Evolutionary conservation across 1,139 yeast genomes (phyloP), one percentile per base, ranked within the genome.

Genomic region (Ogataea hybrid): DNA sequence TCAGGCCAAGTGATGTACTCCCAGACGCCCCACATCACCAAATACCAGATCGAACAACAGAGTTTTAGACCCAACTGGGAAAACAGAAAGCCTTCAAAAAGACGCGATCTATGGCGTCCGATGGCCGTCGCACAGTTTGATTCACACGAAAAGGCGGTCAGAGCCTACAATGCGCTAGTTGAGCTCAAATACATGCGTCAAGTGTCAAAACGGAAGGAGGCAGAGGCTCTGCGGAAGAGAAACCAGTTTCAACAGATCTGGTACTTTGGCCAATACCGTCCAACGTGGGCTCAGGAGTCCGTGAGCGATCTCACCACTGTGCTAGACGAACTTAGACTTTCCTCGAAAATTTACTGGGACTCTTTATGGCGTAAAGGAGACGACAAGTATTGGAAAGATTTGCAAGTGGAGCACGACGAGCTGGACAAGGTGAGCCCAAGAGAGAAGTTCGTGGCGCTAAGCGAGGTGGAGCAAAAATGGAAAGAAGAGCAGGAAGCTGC

Each of bases 1-100:
- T 75, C 84, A 30, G 97, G 97, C 6, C 97, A 90, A 67, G 94
- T 89, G 16, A 67, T 87, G 33, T 90, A 88, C 63, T 82, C 96
- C 3, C 96, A 89, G 64, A 79, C 86, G 20, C 95, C 94, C 15
- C 80, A 77, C 27, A 73, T 71, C 55, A 55, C 68, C 15, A 28
- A 77, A 52, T 79, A 79, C 51, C 90, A 89, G 62, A 81, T 87
- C 54, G 79, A 80, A 50, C 73, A 71, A 52, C 88, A 80, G 62
- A 86, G 84, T 61, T 71, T 73, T 44, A 74, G 84, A 57, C 95
- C 96, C 33, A 85, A 86, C 69, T 87, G 96, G 95, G 84, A 86
- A 61, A 89, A 90, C 69, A 73, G 86, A 58, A 77, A 75, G 55
- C 97, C 97, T 5, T 67, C 75, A 47, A 70, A 81, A 56, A 81